Percentiles rank a stretch among this genome's conserved stretches.
These are phyloP conservation scores for Yamadazyma diddensiae DNA, from an alignment of 1,139 yeast genomes.

Conservation along the genomic window DNA sequence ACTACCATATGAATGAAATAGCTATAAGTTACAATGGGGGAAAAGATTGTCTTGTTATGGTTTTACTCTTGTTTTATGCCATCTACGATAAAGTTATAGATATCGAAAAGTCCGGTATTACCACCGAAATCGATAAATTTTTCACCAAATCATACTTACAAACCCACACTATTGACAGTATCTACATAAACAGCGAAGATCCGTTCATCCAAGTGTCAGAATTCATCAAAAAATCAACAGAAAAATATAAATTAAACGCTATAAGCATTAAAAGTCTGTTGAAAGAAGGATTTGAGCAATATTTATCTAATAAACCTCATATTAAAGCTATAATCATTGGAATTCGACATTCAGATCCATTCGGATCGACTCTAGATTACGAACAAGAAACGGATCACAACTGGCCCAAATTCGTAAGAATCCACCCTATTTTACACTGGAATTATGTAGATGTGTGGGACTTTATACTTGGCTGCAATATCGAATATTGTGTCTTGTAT, in stretches of 20 bases:
- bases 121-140: neutral
- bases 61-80: slow-evolving; percentile 61
- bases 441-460: slow-evolving; percentile 77
- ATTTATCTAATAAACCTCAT: slow-evolving; percentile 44
- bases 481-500: slow-evolving; percentile 67
- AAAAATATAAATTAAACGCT: slow-evolving; percentile 44
- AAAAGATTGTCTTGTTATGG: slow-evolving; percentile 84
- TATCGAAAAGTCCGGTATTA: neutral
- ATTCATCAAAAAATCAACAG: slow-evolving; percentile 44
- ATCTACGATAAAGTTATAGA: slow-evolving; percentile 35
- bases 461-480: slow-evolving; percentile 46
- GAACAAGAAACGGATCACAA: slow-evolving; percentile 74
- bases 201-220: slow-evolving; percentile 59
- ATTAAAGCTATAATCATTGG: slow-evolving; percentile 75
- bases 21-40: slow-evolving; percentile 89
- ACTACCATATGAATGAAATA: slow-evolving; percentile 48
- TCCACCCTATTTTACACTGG: slow-evolving; percentile 86
- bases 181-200: slow-evolving; percentile 66
- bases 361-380: slow-evolving; percentile 50
- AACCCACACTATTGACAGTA: slow-evolving; percentile 47
- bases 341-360: slow-evolving; percentile 78
- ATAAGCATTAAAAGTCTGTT: slow-evolving; percentile 46
- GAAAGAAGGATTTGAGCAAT: slow-evolving; percentile 64
- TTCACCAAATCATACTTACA: slow-evolving; percentile 7
- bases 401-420: slow-evolving; percentile 81